Conservation (phyloP, 805 yeast species). For the Saturnispora silvae region DNA sequence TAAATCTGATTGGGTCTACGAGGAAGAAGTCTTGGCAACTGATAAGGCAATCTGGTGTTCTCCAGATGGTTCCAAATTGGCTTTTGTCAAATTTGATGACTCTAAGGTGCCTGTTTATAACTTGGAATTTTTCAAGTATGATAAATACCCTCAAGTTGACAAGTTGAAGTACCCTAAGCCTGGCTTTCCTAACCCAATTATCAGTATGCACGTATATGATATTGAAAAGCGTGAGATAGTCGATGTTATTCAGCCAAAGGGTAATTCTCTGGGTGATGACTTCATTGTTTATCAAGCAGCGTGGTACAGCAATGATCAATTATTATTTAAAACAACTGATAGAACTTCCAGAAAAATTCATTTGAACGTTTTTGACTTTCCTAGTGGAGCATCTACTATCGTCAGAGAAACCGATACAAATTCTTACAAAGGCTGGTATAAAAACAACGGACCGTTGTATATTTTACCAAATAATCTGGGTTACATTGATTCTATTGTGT, state of each 20-base stretch:
- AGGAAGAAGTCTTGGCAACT: conserved; percentile 58
- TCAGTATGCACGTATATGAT: conserved; percentile 36
- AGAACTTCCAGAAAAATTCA: conserved; percentile 48
- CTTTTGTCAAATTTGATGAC: conserved; percentile 51
- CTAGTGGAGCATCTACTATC: conserved; percentile 23
- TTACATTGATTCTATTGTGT: conserved; percentile 51
- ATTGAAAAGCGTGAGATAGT: conserved; percentile 19
- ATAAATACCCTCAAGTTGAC: conserved; percentile 36
- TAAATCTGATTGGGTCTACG: conserved; percentile 76
- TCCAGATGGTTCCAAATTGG: conserved; percentile 45
- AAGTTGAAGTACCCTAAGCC: conserved; percentile 63
- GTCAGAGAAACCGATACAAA: conserved; percentile 35
- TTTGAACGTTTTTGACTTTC: conserved; percentile 34
- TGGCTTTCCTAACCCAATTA: conserved; percentile 50
- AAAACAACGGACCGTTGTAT: conserved; percentile 28
- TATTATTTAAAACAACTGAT: conserved; percentile 52
- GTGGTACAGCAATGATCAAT: conserved; percentile 43
- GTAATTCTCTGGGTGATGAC: conserved; percentile 28
- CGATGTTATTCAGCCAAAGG: conserved; percentile 16
- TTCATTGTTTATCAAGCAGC: conserved; percentile 48
- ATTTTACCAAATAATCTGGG: conserved; percentile 37
- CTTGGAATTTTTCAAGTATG: conserved; percentile 39
- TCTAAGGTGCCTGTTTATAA: conserved; percentile 43
- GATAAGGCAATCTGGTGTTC: conserved; percentile 69
- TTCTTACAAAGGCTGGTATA: conserved; percentile 46